Base-by-base conservation (phyloP, 2,329 filamentous ascomycete genomes). In the Cladosporium sp. region DNA sequence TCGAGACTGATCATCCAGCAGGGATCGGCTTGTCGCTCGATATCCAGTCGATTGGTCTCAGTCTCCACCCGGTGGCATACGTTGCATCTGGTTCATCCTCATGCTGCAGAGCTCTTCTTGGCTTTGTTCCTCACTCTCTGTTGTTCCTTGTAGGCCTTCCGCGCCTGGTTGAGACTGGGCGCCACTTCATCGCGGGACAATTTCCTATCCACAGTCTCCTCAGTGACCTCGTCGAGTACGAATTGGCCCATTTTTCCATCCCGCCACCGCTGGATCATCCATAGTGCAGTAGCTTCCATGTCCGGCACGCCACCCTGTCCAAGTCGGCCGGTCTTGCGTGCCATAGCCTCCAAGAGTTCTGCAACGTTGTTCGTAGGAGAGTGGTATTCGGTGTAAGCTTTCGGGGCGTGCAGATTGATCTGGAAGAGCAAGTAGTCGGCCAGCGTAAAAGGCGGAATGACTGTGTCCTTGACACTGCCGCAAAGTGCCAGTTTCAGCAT, bases 401-500 rank as follows among this genome's bases (percentile, higher is more conserved):
- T 55, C 0, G 85, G 80, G 58, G 85, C 77, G 52, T 77, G 73
- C 32, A 78, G 71, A 65, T 99, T 99, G 52, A 97, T 76, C 50
- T 84, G 84, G 70, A 82, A 97, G 7, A 99, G 81, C 17, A 97
- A 77, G 68, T 96, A 99, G 66, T 99, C 93, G 29, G 88, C 91
- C 9, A 97, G 71, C 19, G 87, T 87, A 52, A 87, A 80, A 13
- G 85, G 79, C 1, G 85, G 79, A 47, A 99, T 84, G 32, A 97
- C 79, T 0, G 86, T 88, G 66, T 96, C 89, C 68, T 95, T 95
- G 49, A 99, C 89, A 67, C 86, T 88, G 17, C 92, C 89, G 45
- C 89, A 90, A 1, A 97, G 80, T 2, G 91, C 86, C n/a, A 99
- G 80, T 70, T 96, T 97, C 56, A 99, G 76, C 93, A 99, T 99